These are phyloP conservation scores for Starmerella roubikii DNA, from an alignment of 805 yeast genomes.

Conservation along the genomic window DNA sequence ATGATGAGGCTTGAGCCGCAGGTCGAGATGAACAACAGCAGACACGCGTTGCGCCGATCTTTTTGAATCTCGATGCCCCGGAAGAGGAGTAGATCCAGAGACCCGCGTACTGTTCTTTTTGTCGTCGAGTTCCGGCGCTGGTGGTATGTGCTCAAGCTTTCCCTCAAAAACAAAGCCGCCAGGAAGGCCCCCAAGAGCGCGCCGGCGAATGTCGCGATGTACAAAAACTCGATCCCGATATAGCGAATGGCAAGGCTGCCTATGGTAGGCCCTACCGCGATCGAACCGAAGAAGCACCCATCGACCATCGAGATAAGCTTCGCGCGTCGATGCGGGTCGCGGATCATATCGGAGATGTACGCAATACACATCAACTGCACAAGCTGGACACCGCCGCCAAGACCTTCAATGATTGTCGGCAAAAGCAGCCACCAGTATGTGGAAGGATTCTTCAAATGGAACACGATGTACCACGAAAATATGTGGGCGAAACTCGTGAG, in stretches of 20 bases:
- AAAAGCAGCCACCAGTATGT: conserved; percentile 19
- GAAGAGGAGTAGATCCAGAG: conserved; percentile 13
- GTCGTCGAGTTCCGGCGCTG: conserved; percentile 13
- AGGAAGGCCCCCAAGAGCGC: conserved; percentile 6
- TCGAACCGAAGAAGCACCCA: conserved; percentile 17
- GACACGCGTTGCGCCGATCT: conserved; percentile 18
- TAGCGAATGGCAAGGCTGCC: conserved; percentile 16
- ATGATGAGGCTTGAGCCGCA: conserved; percentile 16
- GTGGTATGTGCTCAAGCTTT: conserved; percentile 17
- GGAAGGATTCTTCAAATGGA: conserved; percentile 12
- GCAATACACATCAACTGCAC: conserved; percentile 16
- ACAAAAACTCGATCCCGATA: conserved; percentile 15
- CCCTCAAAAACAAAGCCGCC: conserved; percentile 11
- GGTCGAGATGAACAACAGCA: conserved; percentile 15
- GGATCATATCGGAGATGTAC: conserved; percentile 19
- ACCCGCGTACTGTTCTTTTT: conserved; percentile 4
- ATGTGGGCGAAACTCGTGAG: conserved; percentile 10
- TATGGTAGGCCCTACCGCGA: conserved; percentile 19
- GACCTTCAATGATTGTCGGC: conserved; percentile 16
- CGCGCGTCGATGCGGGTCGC: conserved; percentile 17
- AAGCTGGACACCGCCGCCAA: conserved; percentile 18
- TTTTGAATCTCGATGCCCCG: conserved; percentile 10
- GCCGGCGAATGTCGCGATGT: conserved; percentile 6
- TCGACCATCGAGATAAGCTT: conserved; percentile 16
- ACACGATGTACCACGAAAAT: conserved; percentile 18